A percentile compares a stretch with the other conserved stretches of the same genome.
phyloP scores from a whole-genome alignment of 2,329 filamentous ascomycete species.

The Mycosphaerella sp. region DNA sequence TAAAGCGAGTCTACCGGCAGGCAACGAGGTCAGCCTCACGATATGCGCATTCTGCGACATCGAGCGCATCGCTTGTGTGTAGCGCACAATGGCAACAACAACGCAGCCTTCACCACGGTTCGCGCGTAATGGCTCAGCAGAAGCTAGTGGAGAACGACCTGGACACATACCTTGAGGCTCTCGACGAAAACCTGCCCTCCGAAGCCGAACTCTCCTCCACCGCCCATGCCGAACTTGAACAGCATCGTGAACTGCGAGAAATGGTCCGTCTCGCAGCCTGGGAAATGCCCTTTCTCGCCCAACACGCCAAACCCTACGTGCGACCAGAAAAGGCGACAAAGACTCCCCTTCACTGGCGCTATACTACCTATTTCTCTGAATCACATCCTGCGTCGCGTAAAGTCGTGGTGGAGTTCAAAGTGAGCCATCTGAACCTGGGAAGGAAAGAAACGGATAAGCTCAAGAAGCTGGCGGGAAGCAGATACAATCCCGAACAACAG shows the following conservation, averaged over 20 bases:
- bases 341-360: slow-evolving; percentile 77
- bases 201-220: slow-evolving; percentile 78
- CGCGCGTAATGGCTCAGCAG: slow-evolving; percentile 8
- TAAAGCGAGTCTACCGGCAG: slow-evolving; percentile 29
- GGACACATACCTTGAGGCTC: slow-evolving; percentile 13
- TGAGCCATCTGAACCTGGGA: slow-evolving; percentile 55
- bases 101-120: slow-evolving; percentile 12
- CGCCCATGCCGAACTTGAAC: slow-evolving; percentile 80
- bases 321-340: slow-evolving; percentile 51
- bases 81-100: slow-evolving; percentile 16
- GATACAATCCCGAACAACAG: slow-evolving; percentile 80
- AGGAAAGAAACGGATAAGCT: slow-evolving; percentile 66
- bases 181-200: slow-evolving; percentile 42
- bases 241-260: slow-evolving; percentile 80
- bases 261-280: slow-evolving; percentile 83
- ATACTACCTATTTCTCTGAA: slow-evolving; percentile 95
- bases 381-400: slow-evolving; percentile 85
- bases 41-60: slow-evolving; percentile 2
- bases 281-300: slow-evolving; percentile 82
- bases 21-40: slow-evolving; percentile 20
- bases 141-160: slow-evolving; percentile 10
- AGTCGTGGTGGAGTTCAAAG: slow-evolving; percentile 83
- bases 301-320: slow-evolving; percentile 78
- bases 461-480: slow-evolving; percentile 75
- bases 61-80: background rate